These are phyloP conservation scores for Fusarium circinatum DNA, from an alignment of 2,329 filamentous ascomycete species.

Conservation along the genomic window DNA sequence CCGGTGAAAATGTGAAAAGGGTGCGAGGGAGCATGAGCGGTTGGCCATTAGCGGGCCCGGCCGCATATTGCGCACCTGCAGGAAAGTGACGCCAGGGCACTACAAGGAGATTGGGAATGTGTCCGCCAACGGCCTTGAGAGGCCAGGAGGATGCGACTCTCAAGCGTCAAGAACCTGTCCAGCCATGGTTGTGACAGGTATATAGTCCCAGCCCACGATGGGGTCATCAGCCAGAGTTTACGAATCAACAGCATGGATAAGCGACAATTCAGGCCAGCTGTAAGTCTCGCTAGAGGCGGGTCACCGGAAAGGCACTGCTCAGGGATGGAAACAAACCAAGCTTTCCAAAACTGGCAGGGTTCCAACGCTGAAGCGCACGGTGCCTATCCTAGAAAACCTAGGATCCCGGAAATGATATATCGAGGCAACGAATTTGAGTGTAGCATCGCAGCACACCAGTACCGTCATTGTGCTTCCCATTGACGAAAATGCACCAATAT, in stretches of 20 bases:
- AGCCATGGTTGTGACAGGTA: slow-evolving; percentile 10
- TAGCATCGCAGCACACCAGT: slow-evolving; percentile 17
- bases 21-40: slow-evolving; percentile 18
- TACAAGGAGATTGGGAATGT: slow-evolving; percentile 26
- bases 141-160: slow-evolving; percentile 9
- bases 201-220: slow-evolving; percentile 11
- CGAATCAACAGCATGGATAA: slow-evolving; percentile 44
- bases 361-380: slow-evolving; percentile 16
- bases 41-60: slow-evolving; percentile 28
- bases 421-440: slow-evolving; percentile 11
- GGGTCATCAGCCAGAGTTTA: slow-evolving; percentile 22
- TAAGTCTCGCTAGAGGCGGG: slow-evolving; percentile 35
- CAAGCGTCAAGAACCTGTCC: not conserved
- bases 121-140: slow-evolving; percentile 15
- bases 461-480: slow-evolving; percentile 29
- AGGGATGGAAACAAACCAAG: slow-evolving; percentile 24
- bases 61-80: slow-evolving; percentile 40
- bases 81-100: slow-evolving; percentile 24
- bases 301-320: slow-evolving; percentile 40
- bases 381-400: not conserved
- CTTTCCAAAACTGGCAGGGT: slow-evolving; percentile 35
- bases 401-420: slow-evolving; percentile 25
- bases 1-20: slow-evolving; percentile 13
- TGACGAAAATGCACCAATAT: slow-evolving; percentile 30
- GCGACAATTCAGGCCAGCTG: slow-evolving; percentile 36